These are phyloP conservation scores for Chytriomyces confervae DNA, from an alignment of 192 early-diverging fungal genomes.

Conservation along the genomic window DNA sequence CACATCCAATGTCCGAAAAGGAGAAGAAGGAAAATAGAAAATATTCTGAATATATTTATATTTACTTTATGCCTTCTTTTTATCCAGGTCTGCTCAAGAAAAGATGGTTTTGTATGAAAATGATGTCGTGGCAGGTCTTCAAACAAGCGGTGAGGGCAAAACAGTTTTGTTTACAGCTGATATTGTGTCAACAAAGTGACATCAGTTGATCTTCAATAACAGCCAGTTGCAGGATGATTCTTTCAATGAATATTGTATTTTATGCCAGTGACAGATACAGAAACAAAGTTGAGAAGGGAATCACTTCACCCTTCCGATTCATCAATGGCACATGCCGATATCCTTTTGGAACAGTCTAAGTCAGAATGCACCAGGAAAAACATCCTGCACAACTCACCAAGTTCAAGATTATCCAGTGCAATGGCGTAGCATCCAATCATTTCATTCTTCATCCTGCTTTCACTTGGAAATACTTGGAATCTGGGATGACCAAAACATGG, in stretches of 20 bases:
- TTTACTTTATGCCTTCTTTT: no score
- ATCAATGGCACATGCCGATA: slow-evolving; percentile 74
- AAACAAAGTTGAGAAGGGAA: slow-evolving; percentile 72
- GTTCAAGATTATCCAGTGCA: slow-evolving; percentile 44
- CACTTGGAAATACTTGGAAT: slow-evolving; percentile 48
- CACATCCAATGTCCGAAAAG: background rate
- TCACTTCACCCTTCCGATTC: slow-evolving; percentile 65
- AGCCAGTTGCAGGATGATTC: no score
- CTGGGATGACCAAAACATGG: background rate
- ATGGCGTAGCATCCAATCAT: slow-evolving; percentile 52
- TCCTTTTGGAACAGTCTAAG: slow-evolving; percentile 39
- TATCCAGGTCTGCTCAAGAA: no score
- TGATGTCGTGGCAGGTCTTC: no score
- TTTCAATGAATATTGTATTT: background rate
- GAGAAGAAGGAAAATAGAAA: background rate
- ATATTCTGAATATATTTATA: no score
- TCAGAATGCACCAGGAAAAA: background rate
- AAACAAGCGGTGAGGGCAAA: no score
- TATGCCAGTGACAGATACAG: slow-evolving; percentile 25
- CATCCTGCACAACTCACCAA: slow-evolving; percentile 36
- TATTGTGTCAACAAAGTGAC: no score
- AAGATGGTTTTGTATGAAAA: no score
- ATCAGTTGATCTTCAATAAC: no score
- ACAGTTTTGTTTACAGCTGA: no score
- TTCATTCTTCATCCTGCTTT: slow-evolving; percentile 40